Evolutionary conservation across 106 monocot species (phyloP).

Genomic region (Dioscorea alata): DNA sequence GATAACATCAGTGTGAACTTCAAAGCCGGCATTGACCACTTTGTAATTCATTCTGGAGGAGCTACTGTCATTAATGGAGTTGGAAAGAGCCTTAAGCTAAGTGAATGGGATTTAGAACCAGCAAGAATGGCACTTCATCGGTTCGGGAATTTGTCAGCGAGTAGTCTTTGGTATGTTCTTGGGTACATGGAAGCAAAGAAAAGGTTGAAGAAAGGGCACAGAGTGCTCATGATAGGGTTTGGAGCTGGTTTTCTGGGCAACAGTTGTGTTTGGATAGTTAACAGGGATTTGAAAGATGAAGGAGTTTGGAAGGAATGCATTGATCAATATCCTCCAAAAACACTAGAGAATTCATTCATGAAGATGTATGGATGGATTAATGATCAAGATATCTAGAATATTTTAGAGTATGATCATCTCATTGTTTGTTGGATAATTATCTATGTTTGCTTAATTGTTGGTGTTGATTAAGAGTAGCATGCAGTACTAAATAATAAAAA

Average conservation of each 20-base stretch:
- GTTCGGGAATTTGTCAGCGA: slow-evolving; percentile 88
- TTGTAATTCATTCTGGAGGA: slow-evolving; percentile 86
- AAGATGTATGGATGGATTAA: slow-evolving; percentile 71
- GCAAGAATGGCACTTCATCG: slow-evolving; percentile 91
- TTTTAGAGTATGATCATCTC: too few relatives aligned
- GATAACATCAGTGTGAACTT: slow-evolving; percentile 13
- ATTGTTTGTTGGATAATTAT: too few relatives aligned
- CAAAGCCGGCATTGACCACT: slow-evolving; percentile 61
- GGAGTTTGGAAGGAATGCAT: slow-evolving; percentile 79
- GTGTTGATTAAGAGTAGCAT: too few relatives aligned
- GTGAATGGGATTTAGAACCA: slow-evolving; percentile 60
- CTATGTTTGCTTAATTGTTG: too few relatives aligned
- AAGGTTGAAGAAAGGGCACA: slow-evolving; percentile 45
- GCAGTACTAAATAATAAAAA: too few relatives aligned
- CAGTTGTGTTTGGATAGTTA: slow-evolving; percentile 68
- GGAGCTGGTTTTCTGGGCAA: slow-evolving; percentile 79
- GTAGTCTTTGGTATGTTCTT: slow-evolving; percentile 90
- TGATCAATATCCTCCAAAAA: slow-evolving; percentile 44
- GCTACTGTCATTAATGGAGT: slow-evolving; percentile 83
- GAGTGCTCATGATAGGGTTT: slow-evolving; percentile 72
- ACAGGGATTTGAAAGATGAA: slow-evolving; percentile 29
- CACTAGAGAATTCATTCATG: slow-evolving; percentile 51
- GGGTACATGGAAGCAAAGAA: slow-evolving; percentile 85
- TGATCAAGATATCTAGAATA: neutral
- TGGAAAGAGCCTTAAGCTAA: slow-evolving; percentile 52